Evolutionary conservation across 352 stramenopile species (phyloP).

Genomic region (Globisporangium orthogonon): DNA sequence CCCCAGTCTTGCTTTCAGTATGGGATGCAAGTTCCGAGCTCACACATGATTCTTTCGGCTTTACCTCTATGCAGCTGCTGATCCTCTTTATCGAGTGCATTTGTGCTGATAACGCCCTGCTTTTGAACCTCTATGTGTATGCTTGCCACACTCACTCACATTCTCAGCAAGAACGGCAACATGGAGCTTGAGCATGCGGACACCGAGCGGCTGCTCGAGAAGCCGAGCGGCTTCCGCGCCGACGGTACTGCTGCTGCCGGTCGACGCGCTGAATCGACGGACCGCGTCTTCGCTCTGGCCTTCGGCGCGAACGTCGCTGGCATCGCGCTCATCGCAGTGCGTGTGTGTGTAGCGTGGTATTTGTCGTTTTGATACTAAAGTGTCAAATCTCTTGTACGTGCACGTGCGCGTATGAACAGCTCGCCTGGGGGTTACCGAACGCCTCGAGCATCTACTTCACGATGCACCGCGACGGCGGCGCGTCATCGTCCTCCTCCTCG

Average conservation of each 20-base stretch:
- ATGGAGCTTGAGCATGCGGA: constrained; percentile 66
- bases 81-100: not conserved
- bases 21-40: not conserved
- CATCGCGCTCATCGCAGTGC: constrained; percentile 54
- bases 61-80: too few species aligned
- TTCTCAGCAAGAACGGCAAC: too few species aligned
- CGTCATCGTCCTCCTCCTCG: constrained; percentile 27
- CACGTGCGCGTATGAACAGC: constrained; percentile 26
- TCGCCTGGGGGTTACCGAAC: constrained; percentile 71
- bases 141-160: not conserved
- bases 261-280: constrained; percentile 49
- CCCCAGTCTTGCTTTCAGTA: not conserved
- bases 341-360: constrained; percentile 1
- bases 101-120: too few species aligned
- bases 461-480: constrained; percentile 39
- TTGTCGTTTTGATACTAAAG: not conserved
- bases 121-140: too few species aligned
- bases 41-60: not conserved
- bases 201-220: constrained; percentile 53
- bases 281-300: constrained; percentile 53
- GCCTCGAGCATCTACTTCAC: constrained; percentile 77
- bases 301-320: constrained; percentile 57
- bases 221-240: constrained; percentile 20
- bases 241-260: constrained; percentile 1
- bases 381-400: not conserved